These are phyloP conservation scores for Colletotrichum tabaci DNA, from an alignment of 2,329 filamentous ascomycete genomes.

Conservation along the genomic window DNA sequence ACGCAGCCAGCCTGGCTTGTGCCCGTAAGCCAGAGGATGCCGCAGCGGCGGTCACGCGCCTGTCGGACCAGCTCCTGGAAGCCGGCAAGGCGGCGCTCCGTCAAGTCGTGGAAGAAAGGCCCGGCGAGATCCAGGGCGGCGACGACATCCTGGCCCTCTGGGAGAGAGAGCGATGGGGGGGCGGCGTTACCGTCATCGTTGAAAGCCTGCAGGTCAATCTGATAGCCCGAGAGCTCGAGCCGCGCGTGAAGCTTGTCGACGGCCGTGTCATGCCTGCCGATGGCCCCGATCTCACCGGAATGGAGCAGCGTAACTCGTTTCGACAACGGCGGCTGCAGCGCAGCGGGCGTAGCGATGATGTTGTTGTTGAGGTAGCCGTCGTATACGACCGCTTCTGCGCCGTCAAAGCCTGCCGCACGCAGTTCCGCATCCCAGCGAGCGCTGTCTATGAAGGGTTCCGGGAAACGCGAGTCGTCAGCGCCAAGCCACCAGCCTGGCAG, in stretches of 20 bases:
- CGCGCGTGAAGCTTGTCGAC: too few species aligned
- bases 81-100: not conserved
- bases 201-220: too few species aligned
- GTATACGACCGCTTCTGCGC: slow-evolving; percentile 15
- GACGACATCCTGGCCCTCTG: slow-evolving; percentile 1
- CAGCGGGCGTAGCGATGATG: too few species aligned
- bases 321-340: too few species aligned
- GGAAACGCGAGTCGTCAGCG: slow-evolving; percentile 46
- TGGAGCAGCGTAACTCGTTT: too few species aligned
- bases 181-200: too few species aligned
- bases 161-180: too few species aligned
- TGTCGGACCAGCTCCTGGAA: not conserved
- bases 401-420: slow-evolving; percentile 46
- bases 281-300: too few species aligned
- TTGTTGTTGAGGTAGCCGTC: too few species aligned
- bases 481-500: slow-evolving; percentile 55
- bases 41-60: not conserved
- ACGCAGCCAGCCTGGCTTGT: not conserved
- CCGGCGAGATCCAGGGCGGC: not conserved
- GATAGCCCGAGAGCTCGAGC: too few species aligned
- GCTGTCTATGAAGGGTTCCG: slow-evolving; percentile 46
- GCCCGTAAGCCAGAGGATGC: slow-evolving; percentile 4
- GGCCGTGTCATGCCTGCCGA: too few species aligned
- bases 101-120: slow-evolving; percentile 1
- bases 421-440: slow-evolving; percentile 49